Evolutionary conservation across 1,284 basidiomycete genomes (phyloP).

Genomic region (Tausonia pullulans): DNA sequence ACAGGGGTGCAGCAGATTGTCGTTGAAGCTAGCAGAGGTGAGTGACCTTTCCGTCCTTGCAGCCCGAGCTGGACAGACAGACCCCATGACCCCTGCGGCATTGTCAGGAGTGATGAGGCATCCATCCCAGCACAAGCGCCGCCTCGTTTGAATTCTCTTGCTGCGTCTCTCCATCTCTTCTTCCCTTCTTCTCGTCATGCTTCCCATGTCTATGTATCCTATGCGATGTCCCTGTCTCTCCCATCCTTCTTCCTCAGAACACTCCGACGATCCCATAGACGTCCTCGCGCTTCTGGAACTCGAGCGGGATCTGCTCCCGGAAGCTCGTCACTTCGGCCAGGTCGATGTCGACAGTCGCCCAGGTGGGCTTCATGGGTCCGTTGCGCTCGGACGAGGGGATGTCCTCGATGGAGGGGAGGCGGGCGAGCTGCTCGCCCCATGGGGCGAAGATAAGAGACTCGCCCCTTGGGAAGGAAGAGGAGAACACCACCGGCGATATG

Average conservation of each 20-base stretch:
- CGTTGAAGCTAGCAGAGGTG: too few species aligned
- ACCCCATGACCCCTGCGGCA: too few species aligned
- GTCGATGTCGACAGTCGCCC: conserved; percentile 5
- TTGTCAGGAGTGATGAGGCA: neutral
- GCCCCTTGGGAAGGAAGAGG: neutral
- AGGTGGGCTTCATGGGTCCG: conserved; percentile 5
- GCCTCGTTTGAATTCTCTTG: neutral
- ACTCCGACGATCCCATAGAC: conserved; percentile 10
- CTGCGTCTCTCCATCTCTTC: neutral
- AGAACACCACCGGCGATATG: too few species aligned
- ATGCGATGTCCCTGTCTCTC: too few species aligned
- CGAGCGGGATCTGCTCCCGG: conserved; percentile 29
- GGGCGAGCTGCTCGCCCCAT: conserved; percentile 15
- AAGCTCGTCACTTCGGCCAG: conserved; percentile 18
- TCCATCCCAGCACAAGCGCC: neutral
- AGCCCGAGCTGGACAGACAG: too few species aligned
- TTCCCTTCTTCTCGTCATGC: neutral
- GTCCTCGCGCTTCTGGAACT: conserved; percentile 27
- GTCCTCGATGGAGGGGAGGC: conserved; percentile 12
- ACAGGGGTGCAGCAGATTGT: too few species aligned
- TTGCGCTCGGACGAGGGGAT: neutral
- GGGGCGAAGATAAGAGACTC: conserved; percentile 12
- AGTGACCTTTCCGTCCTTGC: too few species aligned
- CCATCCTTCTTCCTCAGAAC: too few species aligned
- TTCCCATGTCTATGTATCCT: neutral